Evolutionary conservation across 176 grass and related monocot species (phyloP).

Genomic region (Zizania latifolia): DNA sequence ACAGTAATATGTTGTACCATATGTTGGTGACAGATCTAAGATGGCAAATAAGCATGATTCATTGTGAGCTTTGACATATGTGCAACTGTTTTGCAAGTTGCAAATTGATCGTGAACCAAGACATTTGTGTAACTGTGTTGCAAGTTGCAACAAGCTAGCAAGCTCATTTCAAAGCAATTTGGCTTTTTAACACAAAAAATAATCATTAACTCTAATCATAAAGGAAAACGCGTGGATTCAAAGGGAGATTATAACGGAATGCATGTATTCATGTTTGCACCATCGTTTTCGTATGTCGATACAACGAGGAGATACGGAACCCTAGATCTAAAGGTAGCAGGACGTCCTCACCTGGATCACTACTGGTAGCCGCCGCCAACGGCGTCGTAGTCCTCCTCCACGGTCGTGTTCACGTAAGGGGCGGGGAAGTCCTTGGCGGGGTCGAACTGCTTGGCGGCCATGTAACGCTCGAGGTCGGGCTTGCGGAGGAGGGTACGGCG

Average conservation of each 20-base stretch:
- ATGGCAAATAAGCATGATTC: neutral
- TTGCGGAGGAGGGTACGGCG: conserved; percentile 75
- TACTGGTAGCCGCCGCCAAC: conserved; percentile 75
- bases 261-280: neutral
- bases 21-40: too few species aligned
- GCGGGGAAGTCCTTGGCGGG: conserved; percentile 55
- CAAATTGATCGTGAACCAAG: neutral
- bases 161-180: conserved; percentile 1
- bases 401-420: conserved; percentile 46
- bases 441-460: conserved; percentile 84
- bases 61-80: neutral
- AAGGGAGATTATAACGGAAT: neutral
- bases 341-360: conserved; percentile 39
- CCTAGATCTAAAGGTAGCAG: conserved; percentile 29
- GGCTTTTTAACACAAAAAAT: neutral
- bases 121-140: neutral
- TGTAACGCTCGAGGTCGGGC: conserved; percentile 67
- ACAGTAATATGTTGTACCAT: too few species aligned
- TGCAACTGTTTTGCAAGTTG: neutral
- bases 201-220: neutral
- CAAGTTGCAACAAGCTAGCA: neutral
- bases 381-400: conserved; percentile 70
- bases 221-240: neutral
- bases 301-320: neutral
- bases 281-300: neutral